phyloP scores from a whole-genome alignment of 108 stramenopile species.

The Conticribra weissflogii region DNA sequence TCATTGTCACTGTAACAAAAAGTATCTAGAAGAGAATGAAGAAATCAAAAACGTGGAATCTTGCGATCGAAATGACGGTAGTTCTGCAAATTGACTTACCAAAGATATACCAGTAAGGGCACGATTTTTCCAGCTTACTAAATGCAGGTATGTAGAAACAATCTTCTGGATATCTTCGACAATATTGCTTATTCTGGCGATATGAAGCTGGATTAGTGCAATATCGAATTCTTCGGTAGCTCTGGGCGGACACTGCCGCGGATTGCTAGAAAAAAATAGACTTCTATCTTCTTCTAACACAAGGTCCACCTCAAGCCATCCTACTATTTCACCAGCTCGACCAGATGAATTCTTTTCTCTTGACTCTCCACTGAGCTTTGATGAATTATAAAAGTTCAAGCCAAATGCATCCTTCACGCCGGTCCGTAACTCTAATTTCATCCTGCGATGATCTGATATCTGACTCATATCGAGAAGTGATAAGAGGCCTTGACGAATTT shows the following conservation, averaged over 20 bases:
- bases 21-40: slow-evolving; percentile 18
- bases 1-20: slow-evolving; percentile 41
- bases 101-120: slow-evolving; percentile 54
- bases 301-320: slow-evolving; percentile 74
- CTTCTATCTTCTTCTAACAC: slow-evolving; percentile 66
- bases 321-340: slow-evolving; percentile 61
- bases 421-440: slow-evolving; percentile 61
- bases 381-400: slow-evolving; percentile 61
- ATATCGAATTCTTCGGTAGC: slow-evolving; percentile 70
- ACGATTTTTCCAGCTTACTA: slow-evolving; percentile 77
- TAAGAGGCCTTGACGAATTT: slow-evolving; percentile 43
- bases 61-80: slow-evolving; percentile 6
- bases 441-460: slow-evolving; percentile 48
- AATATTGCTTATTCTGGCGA: slow-evolving; percentile 65
- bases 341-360: slow-evolving; percentile 23
- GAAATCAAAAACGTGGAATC: neutral
- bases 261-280: slow-evolving; percentile 55
- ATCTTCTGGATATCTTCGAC: slow-evolving; percentile 60
- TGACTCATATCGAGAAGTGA: slow-evolving; percentile 42
- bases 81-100: slow-evolving; percentile 38
- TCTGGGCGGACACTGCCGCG: slow-evolving; percentile 60
- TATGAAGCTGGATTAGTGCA: slow-evolving; percentile 68
- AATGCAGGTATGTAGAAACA: slow-evolving; percentile 55
- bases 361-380: slow-evolving; percentile 33
- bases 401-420: slow-evolving; percentile 71